phyloP scores from a whole-genome alignment of 305 asterid genomes.

The Coffea humblotiana region DNA sequence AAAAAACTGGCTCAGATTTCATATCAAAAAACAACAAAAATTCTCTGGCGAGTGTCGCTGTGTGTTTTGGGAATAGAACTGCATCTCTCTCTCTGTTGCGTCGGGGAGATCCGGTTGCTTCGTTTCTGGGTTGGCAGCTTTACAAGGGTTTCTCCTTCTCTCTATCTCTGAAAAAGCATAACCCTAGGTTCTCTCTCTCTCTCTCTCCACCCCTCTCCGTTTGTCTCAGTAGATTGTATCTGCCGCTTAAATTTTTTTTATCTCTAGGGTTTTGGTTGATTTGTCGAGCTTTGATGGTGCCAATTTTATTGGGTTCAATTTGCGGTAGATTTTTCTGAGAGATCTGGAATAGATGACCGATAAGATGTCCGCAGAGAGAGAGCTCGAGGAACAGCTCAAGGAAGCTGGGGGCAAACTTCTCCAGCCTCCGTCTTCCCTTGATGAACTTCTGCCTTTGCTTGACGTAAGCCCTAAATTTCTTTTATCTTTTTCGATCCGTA shows the following conservation, averaged over 20 bases:
- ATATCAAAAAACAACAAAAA: background rate
- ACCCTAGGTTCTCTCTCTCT: background rate
- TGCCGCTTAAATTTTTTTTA: background rate
- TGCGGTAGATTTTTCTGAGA: background rate
- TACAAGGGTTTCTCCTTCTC: background rate
- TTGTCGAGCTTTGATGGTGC: constrained; percentile 8
- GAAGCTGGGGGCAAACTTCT: constrained; percentile 68
- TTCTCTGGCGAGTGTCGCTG: background rate
- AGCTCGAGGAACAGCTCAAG: constrained; percentile 54
- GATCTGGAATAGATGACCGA: constrained; percentile 5
- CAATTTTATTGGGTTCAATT: background rate
- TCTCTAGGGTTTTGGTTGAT: background rate
- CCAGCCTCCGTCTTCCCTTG: constrained; percentile 54
- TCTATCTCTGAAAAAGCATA: background rate
- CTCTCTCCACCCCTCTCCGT: background rate
- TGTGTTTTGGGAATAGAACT: background rate
- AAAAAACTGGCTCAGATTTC: background rate
- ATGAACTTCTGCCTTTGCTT: constrained; percentile 65
- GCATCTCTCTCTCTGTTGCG: background rate
- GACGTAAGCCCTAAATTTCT: constrained; percentile 55
- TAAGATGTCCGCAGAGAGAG: constrained; percentile 29
- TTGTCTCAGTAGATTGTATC: background rate
- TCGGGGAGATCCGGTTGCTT: background rate
- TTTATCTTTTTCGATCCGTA: background rate
- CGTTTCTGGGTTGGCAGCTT: background rate